Base-by-base conservation (phyloP, 1,284 basidiomycete species). In the Heterobasidion irregulare region DNA sequence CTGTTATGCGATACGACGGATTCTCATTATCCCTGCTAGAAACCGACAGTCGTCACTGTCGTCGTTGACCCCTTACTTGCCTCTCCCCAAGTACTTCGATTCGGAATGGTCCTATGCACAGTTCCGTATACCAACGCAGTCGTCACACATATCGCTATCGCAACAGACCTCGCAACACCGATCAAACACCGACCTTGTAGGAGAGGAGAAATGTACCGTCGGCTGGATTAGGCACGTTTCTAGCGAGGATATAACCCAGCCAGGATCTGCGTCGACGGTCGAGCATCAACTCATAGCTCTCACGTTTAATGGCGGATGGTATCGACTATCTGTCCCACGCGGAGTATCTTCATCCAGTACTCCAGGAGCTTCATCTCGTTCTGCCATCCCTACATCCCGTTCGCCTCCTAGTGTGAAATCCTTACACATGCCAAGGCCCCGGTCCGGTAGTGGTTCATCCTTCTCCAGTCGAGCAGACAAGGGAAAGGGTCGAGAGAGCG, bases 21-120 rank as follows among this genome's bases (percentile, higher is more conserved):
- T 54, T 38, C 56, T 56, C 47, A 56, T 35, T 61, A 44, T 54
- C 38, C 53, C 54, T 56, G 55, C 15, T 62, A 89, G 89, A 55
- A 92, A 92, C 67, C 86, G 88, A 56, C 86, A 89, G 59, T 92
- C 91, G 2, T 78, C 88, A 4, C 77, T 93, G 57, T 88, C 89
- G 5, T 79, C 86, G 2, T 69, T 94, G 41, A 79, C 84, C 13
- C 83, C 87, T 2, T 92, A 85, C 63, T 69, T 95, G 15, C 88
- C 86, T 6, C 77, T 96, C 18, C 94, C 94, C 13, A 93, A 91
- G 64, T 96, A 97, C 70, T 95, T 98, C 66, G 86, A 86, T 61
- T 95, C 92, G 8, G 86, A 93, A 66, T 94, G 94, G 84, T 96
- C 94, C 0, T 92, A 93, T 64, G 93, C 93, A 15, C 91, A 94